These are phyloP conservation scores for Aquilaria agallochum DNA, from an alignment of 441 rosid species.

Conservation along the genomic window DNA sequence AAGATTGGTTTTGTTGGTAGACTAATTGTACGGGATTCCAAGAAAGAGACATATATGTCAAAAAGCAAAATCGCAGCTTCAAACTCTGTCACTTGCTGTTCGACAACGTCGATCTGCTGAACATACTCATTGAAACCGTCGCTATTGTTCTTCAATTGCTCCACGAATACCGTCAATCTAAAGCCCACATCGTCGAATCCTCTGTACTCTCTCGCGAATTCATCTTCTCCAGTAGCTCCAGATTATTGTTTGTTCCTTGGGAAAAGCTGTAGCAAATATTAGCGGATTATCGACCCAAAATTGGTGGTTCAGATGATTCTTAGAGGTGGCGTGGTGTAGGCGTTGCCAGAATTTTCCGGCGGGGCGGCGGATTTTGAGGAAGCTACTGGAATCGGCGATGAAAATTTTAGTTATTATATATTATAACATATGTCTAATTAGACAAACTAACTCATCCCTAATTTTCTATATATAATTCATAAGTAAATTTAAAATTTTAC, in stretches of 20 bases:
- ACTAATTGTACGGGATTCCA: slow-evolving; percentile 61
- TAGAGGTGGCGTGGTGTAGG: too few species aligned
- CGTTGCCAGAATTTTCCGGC: too few species aligned
- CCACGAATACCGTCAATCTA: slow-evolving; percentile 68
- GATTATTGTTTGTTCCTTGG: slow-evolving; percentile 59
- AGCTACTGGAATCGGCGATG: too few species aligned
- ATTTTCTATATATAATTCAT: too few species aligned
- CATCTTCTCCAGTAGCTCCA: slow-evolving; percentile 88
- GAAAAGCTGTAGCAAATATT: background rate
- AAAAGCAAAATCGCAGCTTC: slow-evolving; percentile 82
- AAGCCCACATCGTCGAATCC: slow-evolving; percentile 78
- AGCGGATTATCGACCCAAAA: too few species aligned
- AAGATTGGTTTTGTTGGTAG: slow-evolving; percentile 28
- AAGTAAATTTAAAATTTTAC: too few species aligned
- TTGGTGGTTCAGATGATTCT: too few species aligned
- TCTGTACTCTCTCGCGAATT: slow-evolving; percentile 65
- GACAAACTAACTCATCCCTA: too few species aligned
- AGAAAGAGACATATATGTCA: slow-evolving; percentile 60
- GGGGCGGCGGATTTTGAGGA: too few species aligned
- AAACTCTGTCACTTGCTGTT: slow-evolving; percentile 70
- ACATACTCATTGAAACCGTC: slow-evolving; percentile 65
- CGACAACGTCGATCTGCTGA: slow-evolving; percentile 67
- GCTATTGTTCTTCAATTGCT: slow-evolving; percentile 67
- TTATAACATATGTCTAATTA: too few species aligned
- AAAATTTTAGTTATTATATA: too few species aligned